These are phyloP conservation scores for Sarocladiaceae sp. DNA, from an alignment of 2,329 filamentous ascomycete genomes.

Conservation along the genomic window DNA sequence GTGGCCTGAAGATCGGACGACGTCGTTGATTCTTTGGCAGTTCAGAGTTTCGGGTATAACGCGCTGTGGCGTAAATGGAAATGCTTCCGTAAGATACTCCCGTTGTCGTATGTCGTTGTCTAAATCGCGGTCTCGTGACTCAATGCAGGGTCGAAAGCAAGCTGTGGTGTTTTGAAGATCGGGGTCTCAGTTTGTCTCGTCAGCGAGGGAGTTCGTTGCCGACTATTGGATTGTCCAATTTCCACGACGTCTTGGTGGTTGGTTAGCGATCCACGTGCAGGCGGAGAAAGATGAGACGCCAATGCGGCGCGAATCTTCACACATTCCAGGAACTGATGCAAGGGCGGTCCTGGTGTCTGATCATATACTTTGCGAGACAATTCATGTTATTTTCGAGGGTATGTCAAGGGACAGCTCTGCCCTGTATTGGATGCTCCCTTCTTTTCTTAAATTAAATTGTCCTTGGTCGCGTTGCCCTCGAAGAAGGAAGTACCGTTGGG, in stretches of 20 bases:
- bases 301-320: not conserved
- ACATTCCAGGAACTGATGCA: constrained; percentile 1
- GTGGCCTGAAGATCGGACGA: not conserved
- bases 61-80: too few species aligned
- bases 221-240: constrained; percentile 4
- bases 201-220: constrained; percentile 2
- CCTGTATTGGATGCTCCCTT: too few species aligned
- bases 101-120: not conserved
- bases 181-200: not conserved
- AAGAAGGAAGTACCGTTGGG: too few species aligned
- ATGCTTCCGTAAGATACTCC: too few species aligned
- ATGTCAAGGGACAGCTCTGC: too few species aligned
- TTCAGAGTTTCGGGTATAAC: not conserved
- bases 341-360: not conserved
- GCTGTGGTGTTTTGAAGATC: not conserved
- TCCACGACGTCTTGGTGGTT: not conserved
- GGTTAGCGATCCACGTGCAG: not conserved
- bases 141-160: too few species aligned
- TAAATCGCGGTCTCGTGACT: too few species aligned
- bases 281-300: not conserved
- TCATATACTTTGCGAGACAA: not conserved
- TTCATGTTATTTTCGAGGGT: not conserved
- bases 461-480: too few species aligned
- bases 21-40: not conserved
- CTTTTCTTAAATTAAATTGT: too few species aligned